These are phyloP conservation scores for Articulospora tetracladia DNA, from an alignment of 495 filamentous ascomycete genomes.

Conservation along the genomic window DNA sequence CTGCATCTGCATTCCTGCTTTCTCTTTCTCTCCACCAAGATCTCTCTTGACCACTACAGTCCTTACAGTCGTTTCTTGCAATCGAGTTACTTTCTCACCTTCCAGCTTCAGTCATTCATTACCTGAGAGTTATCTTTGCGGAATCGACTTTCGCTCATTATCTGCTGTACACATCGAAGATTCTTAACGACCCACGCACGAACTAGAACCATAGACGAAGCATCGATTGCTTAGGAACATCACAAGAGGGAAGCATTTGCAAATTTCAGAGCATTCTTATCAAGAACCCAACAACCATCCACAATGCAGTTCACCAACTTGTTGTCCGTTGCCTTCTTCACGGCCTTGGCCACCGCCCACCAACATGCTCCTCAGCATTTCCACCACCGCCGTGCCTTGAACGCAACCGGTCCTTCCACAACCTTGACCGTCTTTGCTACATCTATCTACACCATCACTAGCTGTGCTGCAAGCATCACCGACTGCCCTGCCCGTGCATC, in stretches of 20 bases:
- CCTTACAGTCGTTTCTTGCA: constrained; percentile 26
- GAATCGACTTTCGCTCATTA: constrained; percentile 31
- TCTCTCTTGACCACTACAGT: constrained; percentile 26
- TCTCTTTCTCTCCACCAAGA: constrained; percentile 23
- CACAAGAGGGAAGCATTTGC: constrained; percentile 7
- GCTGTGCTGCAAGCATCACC: constrained; percentile 24
- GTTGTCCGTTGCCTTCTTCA: constrained; percentile 40
- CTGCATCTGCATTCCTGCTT: constrained; percentile 9
- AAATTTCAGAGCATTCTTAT: neutral
- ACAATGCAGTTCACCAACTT: constrained; percentile 42
- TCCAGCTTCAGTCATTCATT: constrained; percentile 27
- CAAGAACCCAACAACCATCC: constrained; percentile 5
- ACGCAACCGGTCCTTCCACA: constrained; percentile 21
- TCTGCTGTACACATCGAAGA: constrained; percentile 8
- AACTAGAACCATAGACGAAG: constrained; percentile 11
- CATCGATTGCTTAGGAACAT: constrained; percentile 24
- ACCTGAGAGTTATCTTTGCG: constrained; percentile 21
- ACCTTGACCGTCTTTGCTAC: constrained; percentile 35
- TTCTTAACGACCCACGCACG: constrained; percentile 10
- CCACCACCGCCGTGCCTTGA: constrained; percentile 23
- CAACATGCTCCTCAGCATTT: constrained; percentile 29
- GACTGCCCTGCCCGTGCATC: constrained; percentile 30
- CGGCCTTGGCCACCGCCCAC: constrained; percentile 40
- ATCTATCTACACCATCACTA: constrained; percentile 28
- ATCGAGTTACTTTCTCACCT: constrained; percentile 14